Evolutionary conservation across 2,329 filamentous ascomycete species (phyloP), one percentile per base, ranked within the genome.

Genomic region (Aspergillus transmontanensis): DNA sequence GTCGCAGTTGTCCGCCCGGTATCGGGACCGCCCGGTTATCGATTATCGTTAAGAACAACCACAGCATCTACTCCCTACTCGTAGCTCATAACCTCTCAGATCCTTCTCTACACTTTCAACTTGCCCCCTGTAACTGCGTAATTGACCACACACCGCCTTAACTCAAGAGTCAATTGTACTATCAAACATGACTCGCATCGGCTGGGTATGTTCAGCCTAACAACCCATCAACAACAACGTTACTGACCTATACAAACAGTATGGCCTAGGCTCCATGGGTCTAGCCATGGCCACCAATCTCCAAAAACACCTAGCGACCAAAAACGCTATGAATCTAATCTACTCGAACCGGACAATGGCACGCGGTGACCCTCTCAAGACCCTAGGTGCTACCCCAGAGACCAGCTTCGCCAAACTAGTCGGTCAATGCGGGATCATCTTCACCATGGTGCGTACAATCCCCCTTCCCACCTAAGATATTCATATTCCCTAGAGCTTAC

Each of bases 211-310:
- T 63, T 32, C 21, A 48, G 58, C 32, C 12, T 4, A 4, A 60
- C 5, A 34, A 32, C 6, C 11, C 16, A 16, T 19, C 28, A 50
- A 10, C 2, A 53, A 32, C 30, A 45, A 54, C 12, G 32, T 58
- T 36, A 55, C 32, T 55, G 4, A 55, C 51, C 36, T 54, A 26
- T 39, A 65, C 66, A 46, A 41, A 26, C 60, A 78, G 76, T 78
- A 78, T 69, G 79, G 79, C 64, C 78, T 81, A 57, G 79, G 79
- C 45, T 81, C 79, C 39, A 81, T 81, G 79, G 79, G 79, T 64
- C 76, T 79, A 19, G 77, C 76, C 66, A 81, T 81, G 79, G 79
- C 79, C 60, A 72, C 70, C 53, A 81, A 81, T 60, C 73, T 81
- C 9, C 79, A 81, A 70, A 74, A 73, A 23, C 78, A 80, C 60